Percentiles rank a stretch among this genome's conserved stretches.
Conservation (phyloP, 495 filamentous ascomycete genomes). For the Baudoinia panamericana region DNA sequence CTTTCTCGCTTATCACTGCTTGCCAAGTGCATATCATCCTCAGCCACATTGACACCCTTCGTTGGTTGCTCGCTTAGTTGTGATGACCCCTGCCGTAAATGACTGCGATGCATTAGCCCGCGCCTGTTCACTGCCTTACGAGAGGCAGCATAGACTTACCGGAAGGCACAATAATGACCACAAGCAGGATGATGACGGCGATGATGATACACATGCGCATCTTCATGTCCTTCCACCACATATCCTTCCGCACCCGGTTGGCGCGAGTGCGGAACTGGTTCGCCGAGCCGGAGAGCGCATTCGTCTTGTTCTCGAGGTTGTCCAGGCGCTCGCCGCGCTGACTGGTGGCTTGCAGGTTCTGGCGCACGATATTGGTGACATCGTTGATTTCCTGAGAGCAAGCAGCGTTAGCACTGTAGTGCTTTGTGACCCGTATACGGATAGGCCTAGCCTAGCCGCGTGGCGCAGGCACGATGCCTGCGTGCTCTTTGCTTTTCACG, state of each 20-base stretch:
- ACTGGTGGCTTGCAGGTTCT: slow-evolving; percentile 37
- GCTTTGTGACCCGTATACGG: neutral
- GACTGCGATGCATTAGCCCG: slow-evolving; percentile 2
- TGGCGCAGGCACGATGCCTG: slow-evolving; percentile 1
- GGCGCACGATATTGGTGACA: slow-evolving; percentile 51
- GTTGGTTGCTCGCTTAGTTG: neutral
- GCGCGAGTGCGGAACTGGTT: slow-evolving; percentile 91
- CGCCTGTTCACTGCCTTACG: neutral
- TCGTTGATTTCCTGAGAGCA: slow-evolving; percentile 79
- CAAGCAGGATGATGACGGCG: slow-evolving; percentile 73
- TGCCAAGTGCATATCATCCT: neutral
- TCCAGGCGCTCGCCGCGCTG: slow-evolving; percentile 86
- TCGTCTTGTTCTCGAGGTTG: slow-evolving; percentile 87
- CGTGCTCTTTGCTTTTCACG: neutral
- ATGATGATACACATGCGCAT: slow-evolving; percentile 93
- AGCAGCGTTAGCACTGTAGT: slow-evolving; percentile 21
- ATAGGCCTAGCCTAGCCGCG: neutral
- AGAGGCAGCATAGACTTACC: slow-evolving; percentile 39
- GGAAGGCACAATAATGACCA: slow-evolving; percentile 83
- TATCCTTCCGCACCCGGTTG: slow-evolving; percentile 82
- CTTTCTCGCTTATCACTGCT: neutral
- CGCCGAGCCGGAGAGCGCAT: slow-evolving; percentile 77
- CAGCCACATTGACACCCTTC: no score
- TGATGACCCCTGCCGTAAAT: slow-evolving; percentile 12
- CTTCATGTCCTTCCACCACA: slow-evolving; percentile 98